Evolutionary conservation across 345 rosid species (phyloP), one percentile per base, ranked within the genome.

Genomic region (Citrus glauca): DNA sequence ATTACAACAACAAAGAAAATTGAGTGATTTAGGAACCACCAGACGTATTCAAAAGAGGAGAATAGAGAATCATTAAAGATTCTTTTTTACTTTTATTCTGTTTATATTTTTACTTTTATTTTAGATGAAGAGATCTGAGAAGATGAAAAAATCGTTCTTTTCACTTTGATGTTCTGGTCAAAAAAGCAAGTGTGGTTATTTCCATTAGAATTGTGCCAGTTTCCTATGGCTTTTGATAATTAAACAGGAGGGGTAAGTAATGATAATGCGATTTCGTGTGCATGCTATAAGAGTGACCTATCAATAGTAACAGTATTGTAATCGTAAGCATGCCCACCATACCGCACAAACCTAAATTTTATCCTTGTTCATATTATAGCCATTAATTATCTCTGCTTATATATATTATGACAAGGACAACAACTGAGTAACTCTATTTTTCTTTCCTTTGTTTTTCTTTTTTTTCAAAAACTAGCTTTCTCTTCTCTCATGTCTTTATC

Each of bases 1-100:
- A 76, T 79, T 66, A 70, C 82, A 84, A 81, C 81, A 80, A 79
- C 79, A 56, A 63, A 74, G 66, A 75, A 69, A 73, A 53, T 75
- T 45, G 28, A 60, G 28, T 16, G 68, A 53, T 69, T 67, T 75
- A 79, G 69, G 25, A 69, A 72, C 77, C 71, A 4, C 79, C 74
- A 76, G 75, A 63, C 50, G 50, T 61, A 65, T 65, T 19, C 42
- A 63, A 72, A 53, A 75, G 62, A 28, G 64, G 37, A 60, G 65
- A 65, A 48, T 40, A 67, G 22, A 24, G 32, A 28, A 42, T 45
- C 78, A 38, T 50, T 59, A 32, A 32, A 32, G 69, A 65, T 33
- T 65, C 63, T 66, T 40, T 40, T 66, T 32, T 38, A 55, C 22
- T 64, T 80, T 66, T 59, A 38, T 42, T 30, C 37, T 32, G 30